Base-by-base conservation (phyloP, 108 stramenopile genomes). In the Pseudonitzschia pungens region DNA sequence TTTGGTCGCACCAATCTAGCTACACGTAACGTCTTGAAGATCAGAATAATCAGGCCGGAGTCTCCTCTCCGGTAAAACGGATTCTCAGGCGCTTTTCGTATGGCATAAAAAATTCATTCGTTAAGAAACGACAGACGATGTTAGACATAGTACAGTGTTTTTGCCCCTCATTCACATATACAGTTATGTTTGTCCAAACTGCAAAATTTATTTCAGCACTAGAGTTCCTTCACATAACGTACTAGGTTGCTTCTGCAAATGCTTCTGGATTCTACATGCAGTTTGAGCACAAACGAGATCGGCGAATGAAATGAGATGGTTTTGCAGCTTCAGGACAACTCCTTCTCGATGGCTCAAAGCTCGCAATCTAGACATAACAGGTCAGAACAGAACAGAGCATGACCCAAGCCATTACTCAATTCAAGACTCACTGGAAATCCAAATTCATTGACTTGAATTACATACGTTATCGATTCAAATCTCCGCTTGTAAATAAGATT, bases 1-100 rank as follows among this genome's bases (percentile, higher is more conserved):
- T 74, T 68, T 16, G 86, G 54, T 33, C 78, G 84, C 42, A 92
- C 83, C 15, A 88, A 79, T 31, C 91, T 82, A 21, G 83, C 84
- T 45, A 92, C 73, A 0, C 88, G 82, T 12, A 77, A 79, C 8
- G 83, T 72, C 22, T 84, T 84, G 16, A 75, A 77, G 33, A 89
- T 75, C 6, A 77, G 52, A 22, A 89, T 51, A 18, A 86, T 9
- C 7, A 87, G 27, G 29, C 21, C 54, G 20, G 1, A 2, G 2
- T 21, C 20, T 24, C 54, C 16, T 12, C 26, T 1, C 54, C 20
- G 22, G 9, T 22, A 24, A 55, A 55, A 11, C 9, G 54, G 26
- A 24, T 55, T 1, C 0, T 55, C 22, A 21, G 3, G 50, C 6
- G 36, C 36, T 36, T 36, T 36, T 36, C 4, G 6, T 36, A 36